Conservation (phyloP, 176 grass and related monocot genomes). For the Aegilops bicornis region DNA sequence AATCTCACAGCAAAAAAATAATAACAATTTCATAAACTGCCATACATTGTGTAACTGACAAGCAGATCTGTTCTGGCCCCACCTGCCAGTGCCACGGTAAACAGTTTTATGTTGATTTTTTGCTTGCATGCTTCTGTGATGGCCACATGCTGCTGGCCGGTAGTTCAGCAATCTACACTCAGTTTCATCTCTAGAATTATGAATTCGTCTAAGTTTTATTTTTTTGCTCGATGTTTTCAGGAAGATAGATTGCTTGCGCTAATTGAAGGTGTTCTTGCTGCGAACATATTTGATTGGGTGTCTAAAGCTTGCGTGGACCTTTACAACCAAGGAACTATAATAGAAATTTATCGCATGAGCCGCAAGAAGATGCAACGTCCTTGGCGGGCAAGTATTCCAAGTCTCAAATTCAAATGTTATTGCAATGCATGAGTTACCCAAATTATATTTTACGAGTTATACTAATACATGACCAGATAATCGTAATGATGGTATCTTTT, state of each 20-base stretch:
- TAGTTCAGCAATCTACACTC: constrained; percentile 14
- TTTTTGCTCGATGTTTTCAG: constrained; percentile 42
- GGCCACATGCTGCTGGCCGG: background rate
- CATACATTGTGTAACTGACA: background rate
- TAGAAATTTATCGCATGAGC: constrained; percentile 99
- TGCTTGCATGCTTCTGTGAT: background rate
- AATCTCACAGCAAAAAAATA: background rate
- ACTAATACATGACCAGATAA: background rate
- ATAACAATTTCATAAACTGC: constrained; percentile 7
- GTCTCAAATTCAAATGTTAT: constrained; percentile 21
- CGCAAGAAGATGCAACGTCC: constrained; percentile 99
- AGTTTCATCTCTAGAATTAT: constrained; percentile 11
- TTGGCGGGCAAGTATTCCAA: constrained; percentile 70
- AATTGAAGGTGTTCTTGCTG: constrained; percentile 96
- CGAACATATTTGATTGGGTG: constrained; percentile 99
- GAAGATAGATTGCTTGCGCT: constrained; percentile 85
- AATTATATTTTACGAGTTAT: background rate
- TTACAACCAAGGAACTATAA: constrained; percentile 98
- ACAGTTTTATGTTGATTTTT: background rate
- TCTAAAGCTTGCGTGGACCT: constrained; percentile 98
- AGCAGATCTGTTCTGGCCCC: constrained; percentile 5
- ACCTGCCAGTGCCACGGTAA: constrained; percentile 1
- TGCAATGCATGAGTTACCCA: constrained; percentile 12
- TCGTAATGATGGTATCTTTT: constrained; percentile 12
- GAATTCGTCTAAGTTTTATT: constrained; percentile 26